phyloP scores from a whole-genome alignment of 192 early-diverging fungal genomes.

The Phycomyces blakesleeanus region DNA sequence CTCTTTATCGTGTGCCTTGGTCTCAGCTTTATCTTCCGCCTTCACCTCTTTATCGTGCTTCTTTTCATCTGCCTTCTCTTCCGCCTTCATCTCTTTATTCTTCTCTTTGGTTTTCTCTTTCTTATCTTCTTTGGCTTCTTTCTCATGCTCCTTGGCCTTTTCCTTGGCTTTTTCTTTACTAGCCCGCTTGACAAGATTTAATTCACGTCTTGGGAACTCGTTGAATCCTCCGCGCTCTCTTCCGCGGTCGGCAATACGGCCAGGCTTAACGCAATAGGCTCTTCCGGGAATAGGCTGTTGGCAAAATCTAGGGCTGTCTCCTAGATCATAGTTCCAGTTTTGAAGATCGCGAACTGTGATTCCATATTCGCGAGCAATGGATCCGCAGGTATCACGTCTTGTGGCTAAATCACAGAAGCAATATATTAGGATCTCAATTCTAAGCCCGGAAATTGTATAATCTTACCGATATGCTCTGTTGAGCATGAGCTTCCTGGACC shows the following conservation, averaged over 20 bases:
- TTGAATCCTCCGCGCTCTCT: not conserved
- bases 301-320: conserved; percentile 11
- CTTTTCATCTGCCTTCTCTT: too few species aligned
- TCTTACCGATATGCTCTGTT: conserved; percentile 9
- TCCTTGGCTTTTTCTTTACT: too few species aligned
- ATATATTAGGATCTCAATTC: not conserved
- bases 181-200: conserved; percentile 3
- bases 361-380: not conserved
- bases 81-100: conserved; percentile 1
- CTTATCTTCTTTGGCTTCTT: too few species aligned
- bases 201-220: conserved; percentile 5
- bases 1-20: too few species aligned
- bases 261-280: conserved; percentile 18
- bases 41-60: too few species aligned
- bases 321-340: conserved; percentile 13
- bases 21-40: too few species aligned
- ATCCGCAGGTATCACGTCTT: conserved; percentile 4
- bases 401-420: conserved; percentile 1
- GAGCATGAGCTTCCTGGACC: not conserved
- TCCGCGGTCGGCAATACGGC: not conserved
- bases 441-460: not conserved
- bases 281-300: conserved; percentile 3
- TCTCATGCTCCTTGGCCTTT: too few species aligned
- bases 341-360: conserved; percentile 2
- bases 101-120: too few species aligned